Conservation (phyloP, 2,329 filamentous ascomycete species). For the Xylaria hypoxylon region DNA sequence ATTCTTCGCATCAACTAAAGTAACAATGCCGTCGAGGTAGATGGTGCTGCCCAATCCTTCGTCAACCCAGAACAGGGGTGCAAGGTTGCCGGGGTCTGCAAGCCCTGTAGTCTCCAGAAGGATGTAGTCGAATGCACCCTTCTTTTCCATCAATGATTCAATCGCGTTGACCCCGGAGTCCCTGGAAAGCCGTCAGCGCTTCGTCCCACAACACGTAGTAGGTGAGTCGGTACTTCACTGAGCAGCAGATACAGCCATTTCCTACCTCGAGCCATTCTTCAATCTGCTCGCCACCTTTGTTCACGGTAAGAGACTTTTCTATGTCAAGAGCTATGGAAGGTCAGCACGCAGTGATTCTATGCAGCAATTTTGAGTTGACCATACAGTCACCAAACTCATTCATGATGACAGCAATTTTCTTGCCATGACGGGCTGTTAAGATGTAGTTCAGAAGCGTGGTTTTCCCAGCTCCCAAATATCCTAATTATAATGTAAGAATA, state of each 20-base stretch:
- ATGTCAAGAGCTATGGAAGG: constrained; percentile 80
- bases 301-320: constrained; percentile 94
- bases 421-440: constrained; percentile 91
- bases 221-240: constrained; percentile 76
- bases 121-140: constrained; percentile 96
- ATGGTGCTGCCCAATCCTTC: constrained; percentile 95
- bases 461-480: constrained; percentile 95
- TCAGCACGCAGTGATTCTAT: constrained; percentile 28
- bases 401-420: constrained; percentile 97
- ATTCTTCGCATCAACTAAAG: constrained; percentile 94
- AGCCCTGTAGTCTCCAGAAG: constrained; percentile 95
- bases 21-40: constrained; percentile 96
- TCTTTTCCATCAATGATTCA: constrained; percentile 93
- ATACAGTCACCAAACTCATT: constrained; percentile 90
- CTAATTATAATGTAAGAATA: constrained; percentile 57
- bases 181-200: constrained; percentile 59
- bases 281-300: constrained; percentile 82
- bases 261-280: constrained; percentile 96
- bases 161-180: constrained; percentile 95
- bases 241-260: constrained; percentile 98
- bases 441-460: constrained; percentile 97
- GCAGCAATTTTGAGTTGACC: constrained; percentile 45
- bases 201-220: background rate
- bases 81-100: constrained; percentile 94
- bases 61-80: constrained; percentile 97